Evolutionary conservation across 2,329 filamentous ascomycete genomes (phyloP).

Genomic region (Colletotrichum sp.): DNA sequence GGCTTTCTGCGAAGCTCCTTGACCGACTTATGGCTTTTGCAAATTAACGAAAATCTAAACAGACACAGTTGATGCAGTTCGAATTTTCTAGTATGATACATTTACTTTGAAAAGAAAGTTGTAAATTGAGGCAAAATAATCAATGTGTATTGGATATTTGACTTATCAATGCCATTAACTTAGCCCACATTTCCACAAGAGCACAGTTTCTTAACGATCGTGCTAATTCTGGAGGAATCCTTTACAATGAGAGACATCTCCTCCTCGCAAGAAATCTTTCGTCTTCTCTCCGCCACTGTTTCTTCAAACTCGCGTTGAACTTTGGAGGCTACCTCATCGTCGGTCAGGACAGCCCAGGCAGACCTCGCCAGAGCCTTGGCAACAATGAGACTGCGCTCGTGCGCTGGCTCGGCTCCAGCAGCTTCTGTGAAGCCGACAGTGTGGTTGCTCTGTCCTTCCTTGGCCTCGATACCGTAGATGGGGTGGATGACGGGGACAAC

Average conservation of each 20-base stretch:
- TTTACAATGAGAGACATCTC: background rate
- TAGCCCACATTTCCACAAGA: background rate
- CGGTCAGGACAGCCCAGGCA: background rate
- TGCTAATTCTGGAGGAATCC: background rate
- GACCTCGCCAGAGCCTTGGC: background rate
- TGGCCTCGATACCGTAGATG: background rate
- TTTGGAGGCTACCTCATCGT: background rate
- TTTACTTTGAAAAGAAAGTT: accelerated
- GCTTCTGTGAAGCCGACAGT: background rate
- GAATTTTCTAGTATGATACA: accelerated
- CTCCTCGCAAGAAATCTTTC: background rate
- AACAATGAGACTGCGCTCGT: background rate
- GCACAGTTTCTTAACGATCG: background rate
- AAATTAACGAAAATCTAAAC: background rate
- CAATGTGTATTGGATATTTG: background rate
- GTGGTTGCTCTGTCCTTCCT: background rate
- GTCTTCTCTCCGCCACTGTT: background rate
- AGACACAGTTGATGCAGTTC: background rate
- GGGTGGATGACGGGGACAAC: background rate
- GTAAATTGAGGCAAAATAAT: accelerated
- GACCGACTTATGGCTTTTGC: background rate
- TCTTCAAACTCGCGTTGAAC: background rate
- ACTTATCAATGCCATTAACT: background rate
- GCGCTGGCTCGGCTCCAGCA: background rate
- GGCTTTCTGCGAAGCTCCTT: background rate